phyloP scores from a whole-genome alignment of 352 stramenopile genomes.

The Phytophthora citrophthora region DNA sequence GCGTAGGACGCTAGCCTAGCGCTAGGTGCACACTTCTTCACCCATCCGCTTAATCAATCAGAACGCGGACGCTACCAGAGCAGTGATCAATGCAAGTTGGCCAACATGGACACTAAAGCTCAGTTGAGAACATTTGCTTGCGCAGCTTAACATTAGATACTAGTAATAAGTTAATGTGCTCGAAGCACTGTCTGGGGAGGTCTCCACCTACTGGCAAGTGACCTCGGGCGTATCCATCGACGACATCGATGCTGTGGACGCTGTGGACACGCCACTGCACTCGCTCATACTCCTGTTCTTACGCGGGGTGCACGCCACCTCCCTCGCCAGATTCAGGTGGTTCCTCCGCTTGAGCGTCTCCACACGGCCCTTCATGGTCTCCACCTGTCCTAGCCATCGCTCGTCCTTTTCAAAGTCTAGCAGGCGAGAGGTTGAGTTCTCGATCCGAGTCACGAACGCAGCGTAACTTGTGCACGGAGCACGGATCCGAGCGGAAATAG shows the following conservation, averaged over 20 bases:
- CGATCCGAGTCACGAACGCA: conserved; percentile 37
- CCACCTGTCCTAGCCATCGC: conserved; percentile 39
- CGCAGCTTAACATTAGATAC: conserved; percentile 37
- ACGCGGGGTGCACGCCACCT: conserved; percentile 23
- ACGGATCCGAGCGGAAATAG: conserved; percentile 25
- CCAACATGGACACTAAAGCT: neutral
- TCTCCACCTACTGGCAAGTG: conserved; percentile 22
- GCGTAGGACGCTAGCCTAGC: no score
- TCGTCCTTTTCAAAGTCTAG: conserved; percentile 44
- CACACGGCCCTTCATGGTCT: conserved; percentile 38
- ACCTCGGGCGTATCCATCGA: conserved; percentile 36
- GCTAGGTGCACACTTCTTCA: no score
- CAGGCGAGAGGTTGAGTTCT: conserved; percentile 37
- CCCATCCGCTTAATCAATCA: no score
- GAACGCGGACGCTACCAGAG: no score
- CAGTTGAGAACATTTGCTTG: conserved; percentile 25
- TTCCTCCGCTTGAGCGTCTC: conserved; percentile 39
- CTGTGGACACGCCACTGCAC: conserved; percentile 42
- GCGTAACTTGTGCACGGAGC: conserved; percentile 34
- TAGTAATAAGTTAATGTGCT: conserved; percentile 41
- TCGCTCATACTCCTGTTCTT: conserved; percentile 43
- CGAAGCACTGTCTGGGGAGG: conserved; percentile 3
- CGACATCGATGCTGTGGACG: conserved; percentile 39
- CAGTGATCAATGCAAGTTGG: no score
- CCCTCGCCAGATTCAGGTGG: conserved; percentile 24